Evolutionary conservation across 352 stramenopile species (phyloP), one percentile per base, ranked within the genome.

Genomic region (Globisporangium okanoganense): DNA sequence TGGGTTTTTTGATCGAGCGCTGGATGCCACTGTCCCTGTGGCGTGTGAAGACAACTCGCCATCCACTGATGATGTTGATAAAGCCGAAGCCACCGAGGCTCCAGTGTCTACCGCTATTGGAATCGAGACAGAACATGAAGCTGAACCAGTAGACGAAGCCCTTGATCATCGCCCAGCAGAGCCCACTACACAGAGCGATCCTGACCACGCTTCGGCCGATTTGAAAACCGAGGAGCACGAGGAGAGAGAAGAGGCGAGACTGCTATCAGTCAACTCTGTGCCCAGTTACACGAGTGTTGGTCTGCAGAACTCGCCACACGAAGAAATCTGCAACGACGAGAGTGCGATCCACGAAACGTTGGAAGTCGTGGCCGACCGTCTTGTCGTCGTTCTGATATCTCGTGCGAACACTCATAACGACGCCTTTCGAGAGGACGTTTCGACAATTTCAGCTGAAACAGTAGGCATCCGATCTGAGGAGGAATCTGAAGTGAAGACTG

Each of bases 261-360:
- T 43, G 12, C 36, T 43, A 12, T n/a, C 36, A 43, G 36, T 43
- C 36, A 50, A 50, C n/a, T 5, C 18, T 27, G n/a, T 18, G n/a
- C 4, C 10, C 7, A 48, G n/a, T 9, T 24, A 36, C 6, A 45
- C 9, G 10, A 58, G 31, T 35, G 8, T 43, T 7, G 31, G 33
- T 2, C n/a, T 44, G 9, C 56, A 29, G 31, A 55, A 62, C 35
- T 62, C 56, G 14, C 44, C 56, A 31, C 33, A 47, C 5, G 43
- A 62, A n/a, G 44, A 55, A 44, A 22, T 35, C 14, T 62, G 22
- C 44, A 43, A 5, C 16, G 44, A 62, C 35, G 44, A 53, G 24
- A 62, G 44, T 44, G 43, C n/a, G 29, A 14, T 38, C 14, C 40
- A 62, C 9, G 3, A 44, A 5, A 31, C 56, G 12, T 31, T 62